Conservation (phyloP, 805 yeast species). For the Lachancea sp. region DNA sequence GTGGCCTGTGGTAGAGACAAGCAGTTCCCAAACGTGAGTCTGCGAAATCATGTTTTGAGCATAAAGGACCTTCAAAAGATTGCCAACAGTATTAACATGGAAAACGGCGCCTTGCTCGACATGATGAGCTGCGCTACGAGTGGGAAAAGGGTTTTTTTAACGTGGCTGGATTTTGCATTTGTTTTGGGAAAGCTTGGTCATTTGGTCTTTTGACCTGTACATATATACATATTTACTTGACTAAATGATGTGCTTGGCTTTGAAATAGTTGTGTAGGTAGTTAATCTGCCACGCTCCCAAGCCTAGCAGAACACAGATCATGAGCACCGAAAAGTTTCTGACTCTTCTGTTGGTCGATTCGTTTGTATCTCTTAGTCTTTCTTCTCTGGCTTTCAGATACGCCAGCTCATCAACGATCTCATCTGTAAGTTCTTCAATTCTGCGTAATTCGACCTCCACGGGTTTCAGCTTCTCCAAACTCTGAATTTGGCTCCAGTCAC, state of each 20-base stretch:
- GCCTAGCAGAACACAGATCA: slow-evolving; percentile 61
- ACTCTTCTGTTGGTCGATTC: slow-evolving; percentile 94
- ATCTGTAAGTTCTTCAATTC: slow-evolving; percentile 76
- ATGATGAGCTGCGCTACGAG: slow-evolving; percentile 42
- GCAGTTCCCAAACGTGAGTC: slow-evolving; percentile 17
- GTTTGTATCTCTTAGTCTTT: slow-evolving; percentile 89
- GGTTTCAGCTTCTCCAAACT: slow-evolving; percentile 92
- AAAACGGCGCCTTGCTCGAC: slow-evolving; percentile 33
- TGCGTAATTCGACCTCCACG: slow-evolving; percentile 81
- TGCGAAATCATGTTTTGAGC: slow-evolving; percentile 27
- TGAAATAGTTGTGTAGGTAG: slow-evolving; percentile 89
- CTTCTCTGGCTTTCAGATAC: slow-evolving; percentile 83
- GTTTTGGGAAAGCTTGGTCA: slow-evolving; percentile 45
- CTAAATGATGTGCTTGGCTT: slow-evolving; percentile 68
- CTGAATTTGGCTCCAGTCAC: slow-evolving; percentile 95
- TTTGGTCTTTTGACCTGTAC: slow-evolving; percentile 21
- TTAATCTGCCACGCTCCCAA: slow-evolving; percentile 91
- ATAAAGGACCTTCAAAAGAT: slow-evolving; percentile 35
- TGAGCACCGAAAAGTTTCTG: slow-evolving; percentile 70
- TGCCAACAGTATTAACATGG: slow-evolving; percentile 31
- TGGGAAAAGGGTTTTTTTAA: slow-evolving; percentile 34
- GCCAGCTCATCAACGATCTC: slow-evolving; percentile 76
- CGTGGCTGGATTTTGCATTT: slow-evolving; percentile 42
- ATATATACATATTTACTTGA: slow-evolving; percentile 55
- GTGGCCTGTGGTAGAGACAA: slow-evolving; percentile 22